Percentiles rank a stretch among this genome's conserved stretches.
phyloP scores from a whole-genome alignment of 805 yeast species.

The Monosporozyma aerobia region DNA sequence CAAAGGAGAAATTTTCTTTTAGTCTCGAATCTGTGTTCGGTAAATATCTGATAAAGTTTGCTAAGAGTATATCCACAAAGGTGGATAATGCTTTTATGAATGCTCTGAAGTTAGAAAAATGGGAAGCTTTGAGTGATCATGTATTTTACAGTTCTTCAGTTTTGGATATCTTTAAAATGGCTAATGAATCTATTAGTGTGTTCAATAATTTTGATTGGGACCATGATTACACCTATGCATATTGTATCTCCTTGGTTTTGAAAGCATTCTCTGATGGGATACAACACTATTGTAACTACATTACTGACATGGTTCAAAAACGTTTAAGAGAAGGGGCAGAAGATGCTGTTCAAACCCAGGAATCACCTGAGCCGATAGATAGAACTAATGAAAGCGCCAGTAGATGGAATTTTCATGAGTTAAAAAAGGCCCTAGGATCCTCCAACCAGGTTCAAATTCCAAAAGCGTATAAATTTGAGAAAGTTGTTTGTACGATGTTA shows the following conservation, averaged over 20 bases:
- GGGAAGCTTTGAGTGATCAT: conserved; percentile 42
- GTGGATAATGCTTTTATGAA: conserved; percentile 41
- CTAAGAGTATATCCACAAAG: conserved; percentile 36
- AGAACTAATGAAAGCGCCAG: background rate
- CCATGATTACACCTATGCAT: conserved; percentile 52
- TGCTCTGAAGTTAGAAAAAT: conserved; percentile 50
- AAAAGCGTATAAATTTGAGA: conserved; percentile 49
- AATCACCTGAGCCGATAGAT: background rate
- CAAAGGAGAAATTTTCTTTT: conserved; percentile 38
- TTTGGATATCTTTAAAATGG: conserved; percentile 54
- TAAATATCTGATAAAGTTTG: conserved; percentile 36
- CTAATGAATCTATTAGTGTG: conserved; percentile 49
- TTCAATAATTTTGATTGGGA: conserved; percentile 58
- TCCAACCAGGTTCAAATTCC: conserved; percentile 32
- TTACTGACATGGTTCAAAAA: conserved; percentile 30
- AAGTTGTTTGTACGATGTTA: conserved; percentile 63
- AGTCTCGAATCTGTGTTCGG: conserved; percentile 49
- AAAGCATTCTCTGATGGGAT: conserved; percentile 56
- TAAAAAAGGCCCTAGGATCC: conserved; percentile 41
- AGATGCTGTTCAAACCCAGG: background rate
- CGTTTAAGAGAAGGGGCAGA: conserved; percentile 28
- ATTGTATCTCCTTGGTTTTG: conserved; percentile 49
- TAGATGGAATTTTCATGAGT: conserved; percentile 32
- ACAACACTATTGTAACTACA: conserved; percentile 38
- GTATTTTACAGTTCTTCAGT: conserved; percentile 50